These are phyloP conservation scores for Termitomyces sp. DNA, from an alignment of 768 basidiomycete genomes.

Conservation along the genomic window DNA sequence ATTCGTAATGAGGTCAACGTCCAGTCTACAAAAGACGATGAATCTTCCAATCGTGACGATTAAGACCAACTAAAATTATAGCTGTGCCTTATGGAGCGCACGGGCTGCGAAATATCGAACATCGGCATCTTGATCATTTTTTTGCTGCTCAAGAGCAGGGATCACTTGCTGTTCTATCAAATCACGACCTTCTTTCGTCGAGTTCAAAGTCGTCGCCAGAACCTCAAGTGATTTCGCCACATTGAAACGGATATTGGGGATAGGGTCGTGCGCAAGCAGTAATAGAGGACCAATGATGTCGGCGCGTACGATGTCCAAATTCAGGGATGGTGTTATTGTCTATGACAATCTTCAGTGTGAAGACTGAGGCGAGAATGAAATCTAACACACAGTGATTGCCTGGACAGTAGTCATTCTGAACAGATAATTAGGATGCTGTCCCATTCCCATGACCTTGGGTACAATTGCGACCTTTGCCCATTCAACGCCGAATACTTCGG, in stretches of 20 bases:
- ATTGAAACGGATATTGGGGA: slow-evolving; percentile 99
- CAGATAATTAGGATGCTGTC: slow-evolving; percentile 92
- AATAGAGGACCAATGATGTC: slow-evolving; percentile 85
- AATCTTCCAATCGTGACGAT: background rate
- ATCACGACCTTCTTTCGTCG: slow-evolving; percentile 64
- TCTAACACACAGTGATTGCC: slow-evolving; percentile 80
- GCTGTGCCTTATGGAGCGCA: slow-evolving; percentile 59
- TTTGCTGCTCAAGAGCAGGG: slow-evolving; percentile 83
- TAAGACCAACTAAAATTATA: slow-evolving; percentile 7
- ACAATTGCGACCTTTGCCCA: slow-evolving; percentile 95
- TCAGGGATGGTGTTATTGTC: slow-evolving; percentile 94
- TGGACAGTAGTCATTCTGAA: slow-evolving; percentile 99
- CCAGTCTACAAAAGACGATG: background rate
- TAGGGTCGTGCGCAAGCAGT: slow-evolving; percentile 81
- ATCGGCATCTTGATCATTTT: slow-evolving; percentile 90
- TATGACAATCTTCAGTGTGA: slow-evolving; percentile 28
- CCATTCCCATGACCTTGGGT: slow-evolving; percentile 97
- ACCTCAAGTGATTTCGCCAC: slow-evolving; percentile 95
- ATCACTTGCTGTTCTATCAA: slow-evolving; percentile 72
- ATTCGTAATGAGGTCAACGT: background rate
- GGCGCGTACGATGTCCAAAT: slow-evolving; percentile 75
- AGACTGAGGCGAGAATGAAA: slow-evolving; percentile 13
- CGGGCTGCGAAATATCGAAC: slow-evolving; percentile 91
- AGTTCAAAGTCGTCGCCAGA: slow-evolving; percentile 68
- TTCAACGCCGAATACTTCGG: slow-evolving; percentile 97